A percentile compares a stretch with the other conserved stretches of the same genome.
Conservation (phyloP, 2,329 filamentous ascomycete species). For the Pseudogymnoascus sp. region DNA sequence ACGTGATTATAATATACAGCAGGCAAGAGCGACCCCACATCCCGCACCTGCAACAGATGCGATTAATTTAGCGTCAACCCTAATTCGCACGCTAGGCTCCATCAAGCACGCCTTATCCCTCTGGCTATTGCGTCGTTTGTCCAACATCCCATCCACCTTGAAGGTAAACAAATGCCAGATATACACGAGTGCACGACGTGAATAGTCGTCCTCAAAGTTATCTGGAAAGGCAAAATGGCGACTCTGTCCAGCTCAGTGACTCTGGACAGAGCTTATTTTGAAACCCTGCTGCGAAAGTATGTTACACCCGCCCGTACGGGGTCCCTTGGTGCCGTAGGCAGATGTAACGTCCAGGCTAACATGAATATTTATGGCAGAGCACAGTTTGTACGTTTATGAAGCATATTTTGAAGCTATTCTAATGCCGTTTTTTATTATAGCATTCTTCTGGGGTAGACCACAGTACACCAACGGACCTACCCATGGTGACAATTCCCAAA, state of each 20-base stretch:
- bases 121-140: neutral
- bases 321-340: neutral
- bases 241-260: constrained; percentile 37
- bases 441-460: constrained; percentile 33
- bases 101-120: constrained; percentile 6
- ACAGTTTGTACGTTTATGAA: constrained; percentile 37
- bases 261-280: constrained; percentile 52
- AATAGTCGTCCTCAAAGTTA: neutral
- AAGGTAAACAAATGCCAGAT: neutral
- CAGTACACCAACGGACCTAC: constrained; percentile 26
- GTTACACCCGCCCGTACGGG: constrained; percentile 21
- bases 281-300: constrained; percentile 55
- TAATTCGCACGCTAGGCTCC: neutral
- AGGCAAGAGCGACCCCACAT: constrained; percentile 3
- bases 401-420: constrained; percentile 8
- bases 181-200: constrained; percentile 1
- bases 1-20: neutral
- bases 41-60: neutral
- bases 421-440: constrained; percentile 23
- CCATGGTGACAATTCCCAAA: constrained; percentile 48
- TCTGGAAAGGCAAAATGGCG: constrained; percentile 2
- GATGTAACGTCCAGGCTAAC: constrained; percentile 1
- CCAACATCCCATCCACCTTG: neutral
- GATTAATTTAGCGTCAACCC: constrained; percentile 8
- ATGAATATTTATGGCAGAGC: constrained; percentile 26